These are phyloP conservation scores for Stachybotrys elegans DNA, from an alignment of 2,329 filamentous ascomycete genomes.

Conservation along the genomic window DNA sequence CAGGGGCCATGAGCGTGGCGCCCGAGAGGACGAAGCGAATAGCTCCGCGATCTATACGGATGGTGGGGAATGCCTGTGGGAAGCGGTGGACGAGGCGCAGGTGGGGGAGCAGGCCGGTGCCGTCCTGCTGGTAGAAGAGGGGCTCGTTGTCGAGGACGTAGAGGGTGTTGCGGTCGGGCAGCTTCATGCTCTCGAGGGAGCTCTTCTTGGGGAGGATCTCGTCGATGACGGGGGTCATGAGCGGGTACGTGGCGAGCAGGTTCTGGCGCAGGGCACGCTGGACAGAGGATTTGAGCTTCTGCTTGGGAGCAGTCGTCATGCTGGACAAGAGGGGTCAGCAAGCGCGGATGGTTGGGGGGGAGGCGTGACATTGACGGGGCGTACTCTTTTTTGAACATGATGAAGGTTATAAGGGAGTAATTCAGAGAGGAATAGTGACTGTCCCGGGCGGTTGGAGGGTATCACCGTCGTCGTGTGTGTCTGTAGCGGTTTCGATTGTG, in stretches of 20 bases:
- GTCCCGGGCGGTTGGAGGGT: too few species aligned
- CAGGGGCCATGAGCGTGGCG: slow-evolving; percentile 93
- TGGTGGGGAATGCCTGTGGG: slow-evolving; percentile 73
- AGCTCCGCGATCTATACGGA: slow-evolving; percentile 90
- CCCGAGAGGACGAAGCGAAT: slow-evolving; percentile 95
- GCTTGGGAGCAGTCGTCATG: slow-evolving; percentile 73
- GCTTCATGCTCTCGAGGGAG: slow-evolving; percentile 83
- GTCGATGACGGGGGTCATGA: slow-evolving; percentile 83
- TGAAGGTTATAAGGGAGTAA: slow-evolving; percentile 24
- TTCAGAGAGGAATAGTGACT: slow-evolving; percentile 3
- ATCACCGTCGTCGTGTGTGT: slow-evolving; percentile 1
- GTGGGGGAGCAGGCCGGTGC: slow-evolving; percentile 77
- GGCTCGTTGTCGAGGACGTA: slow-evolving; percentile 76
- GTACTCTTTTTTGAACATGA: slow-evolving; percentile 94
- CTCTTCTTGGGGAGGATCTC: slow-evolving; percentile 94
- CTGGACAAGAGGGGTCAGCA: slow-evolving; percentile 37
- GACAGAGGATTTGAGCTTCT: slow-evolving; percentile 95
- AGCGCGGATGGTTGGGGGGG: background rate
- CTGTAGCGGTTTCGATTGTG: background rate
- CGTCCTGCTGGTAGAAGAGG: slow-evolving; percentile 85
- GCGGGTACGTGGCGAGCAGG: slow-evolving; percentile 78
- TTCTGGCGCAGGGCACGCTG: slow-evolving; percentile 82
- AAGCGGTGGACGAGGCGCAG: slow-evolving; percentile 86
- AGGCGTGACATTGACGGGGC: too few species aligned
- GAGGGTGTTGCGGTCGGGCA: slow-evolving; percentile 84